Evolutionary conservation across 441 rosid genomes (phyloP).

Genomic region (Brassica balearica): DNA sequence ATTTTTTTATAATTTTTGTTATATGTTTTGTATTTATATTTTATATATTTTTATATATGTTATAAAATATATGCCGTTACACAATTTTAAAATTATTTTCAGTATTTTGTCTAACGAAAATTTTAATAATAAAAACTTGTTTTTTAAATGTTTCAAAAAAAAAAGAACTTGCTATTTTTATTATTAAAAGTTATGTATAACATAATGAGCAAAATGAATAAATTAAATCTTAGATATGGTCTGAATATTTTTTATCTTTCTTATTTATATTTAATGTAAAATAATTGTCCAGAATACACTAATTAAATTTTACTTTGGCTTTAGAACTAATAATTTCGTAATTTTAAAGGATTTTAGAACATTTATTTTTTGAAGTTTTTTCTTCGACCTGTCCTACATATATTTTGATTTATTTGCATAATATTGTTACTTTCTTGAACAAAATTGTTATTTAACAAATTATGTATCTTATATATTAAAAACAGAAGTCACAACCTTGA

Average conservation of each 20-base stretch:
- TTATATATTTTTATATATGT: neutral
- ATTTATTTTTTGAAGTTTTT: neutral
- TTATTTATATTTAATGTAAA: neutral
- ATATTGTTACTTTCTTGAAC: too few relatives aligned
- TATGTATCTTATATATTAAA: too few relatives aligned
- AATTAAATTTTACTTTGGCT: neutral
- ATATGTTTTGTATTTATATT: neutral
- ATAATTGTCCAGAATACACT: neutral
- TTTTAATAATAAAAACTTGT: neutral
- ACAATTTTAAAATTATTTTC: neutral
- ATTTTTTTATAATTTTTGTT: neutral
- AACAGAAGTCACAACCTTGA: too few relatives aligned
- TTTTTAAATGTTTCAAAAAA: neutral
- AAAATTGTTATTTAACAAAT: too few relatives aligned
- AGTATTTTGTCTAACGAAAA: neutral
- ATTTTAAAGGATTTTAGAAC: neutral
- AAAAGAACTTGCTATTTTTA: neutral
- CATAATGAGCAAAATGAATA: neutral
- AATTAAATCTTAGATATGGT: neutral
- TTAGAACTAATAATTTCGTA: neutral
- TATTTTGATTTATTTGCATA: too few relatives aligned
- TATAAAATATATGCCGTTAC: neutral
- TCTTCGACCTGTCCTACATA: neutral
- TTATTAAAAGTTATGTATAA: neutral
- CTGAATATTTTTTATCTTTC: neutral